Percentiles rank a stretch among this genome's conserved stretches.
Conservation (phyloP, 495 filamentous ascomycete genomes). For the Evernia prunastri region DNA sequence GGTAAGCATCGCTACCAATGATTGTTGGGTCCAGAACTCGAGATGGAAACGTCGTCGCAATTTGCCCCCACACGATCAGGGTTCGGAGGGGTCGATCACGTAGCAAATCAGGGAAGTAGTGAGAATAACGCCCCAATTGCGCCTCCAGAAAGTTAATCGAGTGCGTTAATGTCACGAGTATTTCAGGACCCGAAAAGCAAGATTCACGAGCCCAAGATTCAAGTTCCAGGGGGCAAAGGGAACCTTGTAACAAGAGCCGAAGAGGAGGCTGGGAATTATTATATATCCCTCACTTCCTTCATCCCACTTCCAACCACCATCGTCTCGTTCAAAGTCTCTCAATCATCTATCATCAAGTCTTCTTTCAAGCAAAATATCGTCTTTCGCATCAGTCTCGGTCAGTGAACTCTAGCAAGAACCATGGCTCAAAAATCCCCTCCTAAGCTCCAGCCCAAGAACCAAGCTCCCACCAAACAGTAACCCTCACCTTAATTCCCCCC, state of each 20-base stretch:
- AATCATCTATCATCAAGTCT: background rate
- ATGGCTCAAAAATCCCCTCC: constrained; percentile 20
- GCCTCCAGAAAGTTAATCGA: background rate
- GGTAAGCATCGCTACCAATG: background rate
- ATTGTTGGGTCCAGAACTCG: background rate
- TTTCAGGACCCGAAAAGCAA: background rate
- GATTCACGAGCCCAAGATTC: no score
- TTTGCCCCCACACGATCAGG: background rate
- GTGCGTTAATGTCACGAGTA: background rate
- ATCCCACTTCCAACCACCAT: background rate
- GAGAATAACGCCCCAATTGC: background rate
- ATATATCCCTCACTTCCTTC: constrained; percentile 3
- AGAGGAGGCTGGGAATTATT: background rate
- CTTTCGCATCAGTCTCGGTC: constrained; percentile 5
- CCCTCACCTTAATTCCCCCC: constrained; percentile 3
- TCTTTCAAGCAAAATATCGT: background rate
- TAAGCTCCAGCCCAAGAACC: constrained; percentile 21
- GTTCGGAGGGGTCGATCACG: background rate
- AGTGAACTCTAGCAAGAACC: constrained; percentile 7
- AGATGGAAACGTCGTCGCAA: background rate
- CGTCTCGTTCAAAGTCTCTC: background rate
- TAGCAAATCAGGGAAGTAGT: background rate
- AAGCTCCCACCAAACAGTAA: constrained; percentile 20
- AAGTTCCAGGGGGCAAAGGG: background rate
- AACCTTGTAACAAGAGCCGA: background rate